Evolutionary conservation across 2,329 filamentous ascomycete species (phyloP), one percentile per base, ranked within the genome.

Genomic region (Verruconis gallopava): DNA sequence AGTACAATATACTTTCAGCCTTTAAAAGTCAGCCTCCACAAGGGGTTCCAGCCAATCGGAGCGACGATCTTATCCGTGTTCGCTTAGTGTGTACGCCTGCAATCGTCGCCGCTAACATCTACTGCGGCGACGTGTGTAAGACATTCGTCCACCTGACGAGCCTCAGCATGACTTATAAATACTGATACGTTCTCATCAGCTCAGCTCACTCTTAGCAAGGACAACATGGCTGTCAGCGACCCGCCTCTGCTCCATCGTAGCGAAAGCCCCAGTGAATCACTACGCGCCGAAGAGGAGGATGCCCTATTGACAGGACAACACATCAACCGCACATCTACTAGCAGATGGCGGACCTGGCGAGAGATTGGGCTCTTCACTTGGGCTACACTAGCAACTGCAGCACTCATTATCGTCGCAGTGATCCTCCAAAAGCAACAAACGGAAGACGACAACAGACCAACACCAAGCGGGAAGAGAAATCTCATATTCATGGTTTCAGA

Each of bases 401-500:
- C 74, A 36, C 78, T 93, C 40, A 77, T 94, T 50, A 66, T 93
- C 21, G 70, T 94, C 15, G 83, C 83, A 3, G 81, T 91, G n/a
- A 63, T 83, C 13, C 82, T 85, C 55, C 85, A 94, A 60, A 72
- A 77, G 52, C 69, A 76, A 47, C 65, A 71, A 43, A 55, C 56
- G 14, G 51, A 55, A 25, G 36, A 50, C 20, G 51, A 55, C 14
- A 52, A 53, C 30, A 47, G 49, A 14, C 53, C 57, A 9, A 50
- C 51, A 25, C 53, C 69, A 43, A 62, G 53, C 20, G 75, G 77
- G 40, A 98, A 96, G 69, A 75, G 85, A 42, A 98, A 96, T 62
- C 70, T 98, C 41, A 81, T 98, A 53, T 96, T 98, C 68, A 98
- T 98, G 91, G 89, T 98, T 28, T 94, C 85, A 1, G 91, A 98